Evolutionary conservation across 73 alveolate species (phyloP).

Genomic region (Effrenium voratum): DNA sequence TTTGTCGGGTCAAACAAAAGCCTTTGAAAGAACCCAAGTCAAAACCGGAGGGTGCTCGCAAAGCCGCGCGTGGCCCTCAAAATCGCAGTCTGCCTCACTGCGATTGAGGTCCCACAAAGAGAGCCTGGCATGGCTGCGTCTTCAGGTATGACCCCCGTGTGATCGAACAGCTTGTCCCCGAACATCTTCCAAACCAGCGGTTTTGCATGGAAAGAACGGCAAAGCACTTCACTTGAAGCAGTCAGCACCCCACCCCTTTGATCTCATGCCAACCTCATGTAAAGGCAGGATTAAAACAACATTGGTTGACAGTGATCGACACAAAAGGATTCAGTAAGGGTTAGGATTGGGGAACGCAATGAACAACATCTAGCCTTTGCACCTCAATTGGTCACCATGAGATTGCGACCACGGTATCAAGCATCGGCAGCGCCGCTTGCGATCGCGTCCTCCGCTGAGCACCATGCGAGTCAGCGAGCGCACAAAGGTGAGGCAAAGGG

Average conservation of each 20-base stretch:
- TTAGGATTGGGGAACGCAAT: neutral
- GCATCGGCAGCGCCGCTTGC: slow-evolving; percentile 1
- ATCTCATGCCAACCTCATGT: neutral
- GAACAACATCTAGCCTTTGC: neutral
- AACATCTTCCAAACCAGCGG: neutral
- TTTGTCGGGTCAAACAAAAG: too few species aligned
- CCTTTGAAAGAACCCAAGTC: too few species aligned
- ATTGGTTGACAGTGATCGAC: neutral
- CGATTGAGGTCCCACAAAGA: slow-evolving; percentile 43
- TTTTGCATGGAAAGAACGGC: neutral
- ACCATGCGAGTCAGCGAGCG: slow-evolving; percentile 59
- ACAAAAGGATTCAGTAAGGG: neutral
- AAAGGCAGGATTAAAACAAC: neutral
- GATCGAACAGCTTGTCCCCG: neutral
- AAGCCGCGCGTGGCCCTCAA: slow-evolving; percentile 56
- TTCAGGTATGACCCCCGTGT: too few species aligned
- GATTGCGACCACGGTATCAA: neutral
- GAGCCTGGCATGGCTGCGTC: slow-evolving; percentile 17
- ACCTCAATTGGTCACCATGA: neutral
- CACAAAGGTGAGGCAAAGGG: slow-evolving; percentile 11
- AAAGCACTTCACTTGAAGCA: neutral
- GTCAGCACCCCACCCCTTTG: neutral
- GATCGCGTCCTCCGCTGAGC: slow-evolving; percentile 39
- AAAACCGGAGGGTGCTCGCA: too few species aligned
- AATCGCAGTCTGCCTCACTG: slow-evolving; percentile 59